A percentile compares a stretch with the other conserved stretches of the same genome.
Conservation (phyloP, 441 rosid species). For the Sinapis alba region DNA sequence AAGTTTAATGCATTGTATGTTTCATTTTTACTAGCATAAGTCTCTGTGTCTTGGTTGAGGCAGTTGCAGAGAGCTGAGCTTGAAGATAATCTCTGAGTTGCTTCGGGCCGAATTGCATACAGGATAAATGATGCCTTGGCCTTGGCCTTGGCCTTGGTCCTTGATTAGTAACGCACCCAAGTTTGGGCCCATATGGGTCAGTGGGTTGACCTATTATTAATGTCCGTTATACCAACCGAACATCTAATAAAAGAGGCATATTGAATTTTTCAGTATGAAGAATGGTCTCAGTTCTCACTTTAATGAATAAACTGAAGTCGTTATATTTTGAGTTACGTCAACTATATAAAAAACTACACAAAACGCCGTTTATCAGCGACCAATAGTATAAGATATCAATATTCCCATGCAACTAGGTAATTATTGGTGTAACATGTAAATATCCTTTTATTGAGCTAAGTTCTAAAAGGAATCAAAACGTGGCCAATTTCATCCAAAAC, state of each 20-base stretch:
- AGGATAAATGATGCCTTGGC: neutral
- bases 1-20: neutral
- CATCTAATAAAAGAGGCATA: neutral
- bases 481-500: neutral
- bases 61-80: neutral
- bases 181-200: slow-evolving; percentile 9
- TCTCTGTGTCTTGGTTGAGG: neutral
- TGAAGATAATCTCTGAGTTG: neutral
- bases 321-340: neutral
- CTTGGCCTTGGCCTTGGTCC: neutral
- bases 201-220: slow-evolving; percentile 12
- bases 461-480: neutral
- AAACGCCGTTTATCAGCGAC: neutral
- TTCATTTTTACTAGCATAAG: neutral
- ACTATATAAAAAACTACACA: neutral
- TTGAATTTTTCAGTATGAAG: neutral
- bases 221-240: neutral
- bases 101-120: neutral
- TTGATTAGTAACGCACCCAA: neutral
- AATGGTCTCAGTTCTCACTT: neutral
- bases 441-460: neutral
- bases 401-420: neutral
- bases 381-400: neutral
- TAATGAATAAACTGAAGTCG: neutral
- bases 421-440: neutral